Evolutionary conservation across 805 yeast species (phyloP).

Genomic region (Lachancea fermentati): DNA sequence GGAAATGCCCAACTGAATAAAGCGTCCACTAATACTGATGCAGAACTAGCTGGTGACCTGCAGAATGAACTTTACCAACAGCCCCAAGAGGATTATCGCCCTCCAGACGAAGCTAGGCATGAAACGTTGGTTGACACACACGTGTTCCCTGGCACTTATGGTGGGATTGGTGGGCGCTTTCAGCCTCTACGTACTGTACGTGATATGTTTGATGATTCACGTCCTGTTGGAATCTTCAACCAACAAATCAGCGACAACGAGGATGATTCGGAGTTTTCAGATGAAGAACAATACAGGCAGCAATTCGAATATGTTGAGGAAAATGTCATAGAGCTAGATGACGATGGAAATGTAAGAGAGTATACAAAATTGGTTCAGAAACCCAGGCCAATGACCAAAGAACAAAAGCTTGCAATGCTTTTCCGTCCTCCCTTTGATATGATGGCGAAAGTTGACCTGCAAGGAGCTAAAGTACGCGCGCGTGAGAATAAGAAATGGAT

Average conservation of each 20-base stretch:
- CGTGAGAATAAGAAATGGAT: conserved; percentile 66
- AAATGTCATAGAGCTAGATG: conserved; percentile 28
- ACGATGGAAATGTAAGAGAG: conserved; percentile 35
- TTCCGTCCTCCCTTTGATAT: conserved; percentile 94
- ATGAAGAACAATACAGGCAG: conserved; percentile 34
- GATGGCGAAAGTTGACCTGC: conserved; percentile 63
- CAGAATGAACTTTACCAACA: conserved; percentile 57
- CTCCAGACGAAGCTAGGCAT: conserved; percentile 61
- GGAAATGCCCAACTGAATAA: conserved; percentile 21
- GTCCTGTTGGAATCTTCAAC: conserved; percentile 34
- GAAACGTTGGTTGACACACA: conserved; percentile 57
- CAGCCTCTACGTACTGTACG: conserved; percentile 20
- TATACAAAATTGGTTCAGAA: conserved; percentile 25
- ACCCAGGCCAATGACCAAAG: conserved; percentile 24
- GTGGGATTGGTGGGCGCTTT: conserved; percentile 36
- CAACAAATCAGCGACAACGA: conserved; percentile 31
- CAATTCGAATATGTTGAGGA: conserved; percentile 31
- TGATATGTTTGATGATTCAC: conserved; percentile 32
- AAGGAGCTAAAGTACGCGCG: conserved; percentile 65
- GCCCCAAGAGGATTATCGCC: conserved; percentile 50
- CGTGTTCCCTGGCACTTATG: conserved; percentile 33
- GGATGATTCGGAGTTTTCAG: conserved; percentile 34
- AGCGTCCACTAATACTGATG: conserved; percentile 36
- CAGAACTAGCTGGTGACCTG: conserved; percentile 52
- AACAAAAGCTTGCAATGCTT: conserved; percentile 64